These are phyloP conservation scores for Glaciozyma martinii DNA, from an alignment of 768 basidiomycete species.

Conservation along the genomic window DNA sequence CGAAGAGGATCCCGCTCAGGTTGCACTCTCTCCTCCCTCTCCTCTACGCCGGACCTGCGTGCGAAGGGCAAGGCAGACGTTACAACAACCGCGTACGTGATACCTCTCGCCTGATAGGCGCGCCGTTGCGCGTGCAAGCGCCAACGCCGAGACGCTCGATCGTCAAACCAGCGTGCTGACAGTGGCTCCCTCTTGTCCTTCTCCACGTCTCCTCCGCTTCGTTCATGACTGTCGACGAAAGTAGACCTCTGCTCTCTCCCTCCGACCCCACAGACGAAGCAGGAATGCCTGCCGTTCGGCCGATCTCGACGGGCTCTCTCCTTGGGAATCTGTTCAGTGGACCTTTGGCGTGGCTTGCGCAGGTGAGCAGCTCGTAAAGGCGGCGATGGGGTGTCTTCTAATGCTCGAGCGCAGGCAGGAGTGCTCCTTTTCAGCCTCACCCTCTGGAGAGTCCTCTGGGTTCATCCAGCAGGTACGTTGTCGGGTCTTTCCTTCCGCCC, in stretches of 20 bases:
- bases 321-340: neutral
- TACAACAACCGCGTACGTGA: no score
- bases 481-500: neutral
- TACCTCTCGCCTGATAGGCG: no score
- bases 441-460: slow-evolving; percentile 2
- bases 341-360: neutral
- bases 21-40: no score
- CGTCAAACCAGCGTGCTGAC: no score
- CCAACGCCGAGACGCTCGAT: no score
- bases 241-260: neutral
- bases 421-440: neutral
- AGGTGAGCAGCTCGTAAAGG: neutral
- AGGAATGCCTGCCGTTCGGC: neutral
- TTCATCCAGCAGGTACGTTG: slow-evolving; percentile 6
- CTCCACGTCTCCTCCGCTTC: neutral
- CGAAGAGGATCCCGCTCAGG: no score
- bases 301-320: neutral
- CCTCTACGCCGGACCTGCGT: no score
- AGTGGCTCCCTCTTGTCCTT: neutral
- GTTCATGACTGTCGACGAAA: neutral
- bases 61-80: no score
- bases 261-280: neutral
- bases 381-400: neutral
- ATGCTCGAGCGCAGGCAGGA: neutral
- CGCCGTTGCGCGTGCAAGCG: no score